Evolutionary conservation across 2,329 filamentous ascomycete genomes (phyloP).

Genomic region (Ophiostoma sp.): DNA sequence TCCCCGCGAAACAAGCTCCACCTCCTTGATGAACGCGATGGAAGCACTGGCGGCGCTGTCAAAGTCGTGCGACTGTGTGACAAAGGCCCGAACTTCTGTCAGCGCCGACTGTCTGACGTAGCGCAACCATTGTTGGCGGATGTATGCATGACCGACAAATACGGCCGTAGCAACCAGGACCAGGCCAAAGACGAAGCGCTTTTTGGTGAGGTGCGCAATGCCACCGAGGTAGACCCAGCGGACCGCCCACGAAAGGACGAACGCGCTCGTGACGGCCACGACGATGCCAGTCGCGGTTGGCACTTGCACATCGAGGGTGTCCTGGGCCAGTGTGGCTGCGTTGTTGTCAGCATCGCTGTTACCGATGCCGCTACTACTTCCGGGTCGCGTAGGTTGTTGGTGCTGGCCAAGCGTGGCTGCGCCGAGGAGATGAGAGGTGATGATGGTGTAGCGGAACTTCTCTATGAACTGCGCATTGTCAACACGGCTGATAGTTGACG

Average conservation of each 20-base stretch:
- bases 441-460: constrained; percentile 88
- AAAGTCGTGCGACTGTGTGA: constrained; percentile 75
- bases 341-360: not conserved
- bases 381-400: constrained; percentile 28
- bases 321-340: not conserved
- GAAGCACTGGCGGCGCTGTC: constrained; percentile 75
- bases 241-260: constrained; percentile 68
- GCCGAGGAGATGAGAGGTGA: constrained; percentile 84
- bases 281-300: constrained; percentile 46
- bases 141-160: constrained; percentile 67
- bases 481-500: constrained; percentile 69
- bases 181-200: constrained; percentile 50
- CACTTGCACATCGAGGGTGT: constrained; percentile 26
- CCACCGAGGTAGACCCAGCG: constrained; percentile 65
- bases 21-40: constrained; percentile 83
- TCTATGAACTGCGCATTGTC: constrained; percentile 87
- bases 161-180: constrained; percentile 55
- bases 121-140: constrained; percentile 78
- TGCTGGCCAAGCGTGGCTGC: constrained; percentile 56
- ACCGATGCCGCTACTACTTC: not conserved
- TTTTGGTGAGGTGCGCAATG: constrained; percentile 55
- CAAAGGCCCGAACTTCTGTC: constrained; percentile 65
- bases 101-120: constrained; percentile 75
- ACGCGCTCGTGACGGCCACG: constrained; percentile 63
- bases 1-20: constrained; percentile 90